Evolutionary conservation across 495 filamentous ascomycete species (phyloP), one percentile per base, ranked within the genome.

Genomic region (Aspergillus indologenus): DNA sequence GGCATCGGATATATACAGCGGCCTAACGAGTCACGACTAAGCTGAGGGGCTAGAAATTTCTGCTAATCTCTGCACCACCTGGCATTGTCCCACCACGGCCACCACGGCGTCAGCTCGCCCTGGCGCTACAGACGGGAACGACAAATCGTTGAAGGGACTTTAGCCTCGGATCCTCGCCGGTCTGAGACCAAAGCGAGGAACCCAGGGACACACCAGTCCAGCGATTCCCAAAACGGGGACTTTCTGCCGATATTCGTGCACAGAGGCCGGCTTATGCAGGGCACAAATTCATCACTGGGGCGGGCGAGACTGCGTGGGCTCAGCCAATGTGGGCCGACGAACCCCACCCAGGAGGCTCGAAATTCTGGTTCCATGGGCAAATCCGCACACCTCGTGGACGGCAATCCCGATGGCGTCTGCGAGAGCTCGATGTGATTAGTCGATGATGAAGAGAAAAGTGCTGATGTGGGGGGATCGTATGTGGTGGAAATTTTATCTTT

Each of bases 161-260:
- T 43, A 54, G 34, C 54, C 54, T 50, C 54, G 54, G 54, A 57
- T 44, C 45, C 5, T 40, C 34, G 20, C 54, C 54, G 45, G 54
- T 40, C 43, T 34, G 45, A 50, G 54, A 22, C 17, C 17, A 18
- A 1, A 26, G 26, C 31, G 4, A 50, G 5, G 5, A 9, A 40
- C 12, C 34, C 34, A 40, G 45, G 45, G 48, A 51, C 48, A 24
- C 24, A 19, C 23, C 31, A 31, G 17, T 22, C 48, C 24, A 51
- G 48, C 9, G 19, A 20, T 24, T 29, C 24, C 24, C 23, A 51
- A 51, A 51, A 51, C n/a, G 47, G 48, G 23, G 48, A 17, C 48
- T 7, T 51, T 40, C 53, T 9, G 53, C 53, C 43, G 53, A 55
- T 9, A 24, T 19, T 43, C 20, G 23, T 18, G 26, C 44, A 46